Evolutionary conservation across 139 green algal species (phyloP).

Genomic region (Ostreobium quekettii): DNA sequence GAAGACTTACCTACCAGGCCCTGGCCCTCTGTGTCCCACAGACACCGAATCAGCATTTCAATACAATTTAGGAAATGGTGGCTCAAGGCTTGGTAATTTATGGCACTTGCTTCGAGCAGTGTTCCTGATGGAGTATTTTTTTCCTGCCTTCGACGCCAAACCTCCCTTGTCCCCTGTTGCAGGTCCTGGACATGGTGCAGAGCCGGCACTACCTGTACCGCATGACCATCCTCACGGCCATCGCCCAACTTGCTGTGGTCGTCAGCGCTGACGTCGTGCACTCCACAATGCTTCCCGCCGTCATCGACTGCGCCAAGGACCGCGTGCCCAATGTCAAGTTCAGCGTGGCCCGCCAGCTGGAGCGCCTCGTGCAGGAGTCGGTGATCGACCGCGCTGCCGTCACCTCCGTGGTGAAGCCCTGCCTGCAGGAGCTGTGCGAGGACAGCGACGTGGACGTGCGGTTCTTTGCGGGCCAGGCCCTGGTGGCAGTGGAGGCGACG

Average conservation of each 20-base stretch:
- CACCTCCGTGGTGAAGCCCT: slow-evolving; percentile 68
- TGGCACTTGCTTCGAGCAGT: too few species aligned
- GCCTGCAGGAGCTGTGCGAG: slow-evolving; percentile 68
- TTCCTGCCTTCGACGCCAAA: not conserved
- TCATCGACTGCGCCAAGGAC: slow-evolving; percentile 74
- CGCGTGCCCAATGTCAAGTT: slow-evolving; percentile 37
- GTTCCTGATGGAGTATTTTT: not conserved
- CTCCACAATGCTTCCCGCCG: slow-evolving; percentile 74
- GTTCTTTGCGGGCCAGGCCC: slow-evolving; percentile 74
- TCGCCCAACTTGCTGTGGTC: slow-evolving; percentile 67
- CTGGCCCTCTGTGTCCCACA: too few species aligned
- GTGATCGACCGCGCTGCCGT: slow-evolving; percentile 61
- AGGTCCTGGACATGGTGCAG: slow-evolving; percentile 36
- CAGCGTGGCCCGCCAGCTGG: slow-evolving; percentile 43
- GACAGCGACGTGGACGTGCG: slow-evolving; percentile 87
- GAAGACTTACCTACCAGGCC: too few species aligned
- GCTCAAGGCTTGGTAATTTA: too few species aligned
- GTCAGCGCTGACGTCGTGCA: slow-evolving; percentile 74
- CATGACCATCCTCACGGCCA: slow-evolving; percentile 81
- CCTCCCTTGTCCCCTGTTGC: too few species aligned
- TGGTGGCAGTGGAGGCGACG: too few species aligned
- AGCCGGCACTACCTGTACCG: slow-evolving; percentile 92
- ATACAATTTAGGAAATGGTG: too few species aligned
- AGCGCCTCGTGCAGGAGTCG: slow-evolving; percentile 47
- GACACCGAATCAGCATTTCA: too few species aligned